Percentiles rank a stretch among this genome's conserved stretches.
Conservation (phyloP, 768 basidiomycete species). For the Boletus insuetus region DNA sequence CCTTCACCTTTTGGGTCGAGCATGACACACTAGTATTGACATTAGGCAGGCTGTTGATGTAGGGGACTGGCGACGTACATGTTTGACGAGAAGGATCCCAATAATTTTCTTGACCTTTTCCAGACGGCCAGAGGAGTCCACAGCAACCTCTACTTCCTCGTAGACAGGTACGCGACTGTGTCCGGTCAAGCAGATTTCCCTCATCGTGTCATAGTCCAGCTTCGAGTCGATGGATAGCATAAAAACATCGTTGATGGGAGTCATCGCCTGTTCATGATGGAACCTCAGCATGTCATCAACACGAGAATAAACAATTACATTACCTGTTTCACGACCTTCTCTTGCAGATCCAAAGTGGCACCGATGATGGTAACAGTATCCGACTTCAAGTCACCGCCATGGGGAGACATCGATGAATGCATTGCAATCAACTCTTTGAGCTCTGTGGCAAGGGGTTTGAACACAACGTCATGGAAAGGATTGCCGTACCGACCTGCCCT, state of each 20-base stretch:
- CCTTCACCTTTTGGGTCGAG: constrained; percentile 75
- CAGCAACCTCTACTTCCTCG: constrained; percentile 67
- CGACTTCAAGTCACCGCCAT: constrained; percentile 80
- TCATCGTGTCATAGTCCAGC: constrained; percentile 78
- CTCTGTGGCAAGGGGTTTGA: constrained; percentile 38
- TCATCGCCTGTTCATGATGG: constrained; percentile 59
- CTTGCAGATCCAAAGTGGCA: constrained; percentile 84
- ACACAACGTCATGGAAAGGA: not conserved
- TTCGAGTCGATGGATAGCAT: constrained; percentile 86
- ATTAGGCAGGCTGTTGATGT: not conserved
- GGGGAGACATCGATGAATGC: constrained; percentile 69
- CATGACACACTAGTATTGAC: constrained; percentile 55
- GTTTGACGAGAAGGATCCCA: constrained; percentile 85
- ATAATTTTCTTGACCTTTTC: constrained; percentile 76
- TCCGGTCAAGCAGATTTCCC: constrained; percentile 71
- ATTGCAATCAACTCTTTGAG: constrained; percentile 89
- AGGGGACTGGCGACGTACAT: constrained; percentile 33
- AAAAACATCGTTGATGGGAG: constrained; percentile 74
- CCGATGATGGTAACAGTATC: constrained; percentile 92
- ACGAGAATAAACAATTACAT: not conserved
- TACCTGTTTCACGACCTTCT: constrained; percentile 75
- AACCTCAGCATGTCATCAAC: not conserved
- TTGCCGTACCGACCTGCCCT: constrained; percentile 47
- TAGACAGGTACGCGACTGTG: constrained; percentile 85
- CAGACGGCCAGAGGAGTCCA: constrained; percentile 33